Evolutionary conservation across 495 filamentous ascomycete genomes (phyloP), one percentile per base, ranked within the genome.

Genomic region (Daldinia bambusicola): DNA sequence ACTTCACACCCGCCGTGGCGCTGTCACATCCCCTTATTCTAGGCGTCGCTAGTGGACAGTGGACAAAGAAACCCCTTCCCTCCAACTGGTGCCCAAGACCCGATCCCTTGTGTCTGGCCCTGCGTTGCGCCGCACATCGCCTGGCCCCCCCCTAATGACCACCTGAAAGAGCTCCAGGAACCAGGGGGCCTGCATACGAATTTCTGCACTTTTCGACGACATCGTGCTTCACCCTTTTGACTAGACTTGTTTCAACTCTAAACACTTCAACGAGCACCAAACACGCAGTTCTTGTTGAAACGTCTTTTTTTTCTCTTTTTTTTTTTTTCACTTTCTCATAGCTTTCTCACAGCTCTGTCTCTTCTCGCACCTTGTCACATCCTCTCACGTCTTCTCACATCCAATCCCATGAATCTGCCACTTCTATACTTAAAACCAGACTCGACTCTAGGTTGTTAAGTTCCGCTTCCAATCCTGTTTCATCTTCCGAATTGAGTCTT

Each of bases 181-280:
- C 22, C 57, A 52, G 52, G 61, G 65, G 70, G 70, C 48, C 58
- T 65, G 60, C 70, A 60, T 68, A 52, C 30, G 63, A 67, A 67
- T 62, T 69, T 69, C 70, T 73, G 52, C 66, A 62, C 51, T 31
- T 22, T 65, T 73, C 66, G 45, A 73, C 66, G 66, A 73, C 70
- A 69, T 73, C 70, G 66, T 73, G 66, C 70, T 63, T 69, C 70
- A 73, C 65, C 70, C 61, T 73, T 56, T 56, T n/a, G 53, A 56
- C 32, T 37, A 62, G 52, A 55, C 65, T 37, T 73, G 70, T 73
- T 73, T 73, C 70, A 69, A 73, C 70, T 62, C 37, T 16, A 40
- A 67, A 50, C 48, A 50, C 62, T 68, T 61, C 37, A 68, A 68
- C 60, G 26, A 68, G 50, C 12, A 53, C 22, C 64, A 30, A 34